Conservation (phyloP, 73 alveolate species). For the Paramecium biaurelia region DNA sequence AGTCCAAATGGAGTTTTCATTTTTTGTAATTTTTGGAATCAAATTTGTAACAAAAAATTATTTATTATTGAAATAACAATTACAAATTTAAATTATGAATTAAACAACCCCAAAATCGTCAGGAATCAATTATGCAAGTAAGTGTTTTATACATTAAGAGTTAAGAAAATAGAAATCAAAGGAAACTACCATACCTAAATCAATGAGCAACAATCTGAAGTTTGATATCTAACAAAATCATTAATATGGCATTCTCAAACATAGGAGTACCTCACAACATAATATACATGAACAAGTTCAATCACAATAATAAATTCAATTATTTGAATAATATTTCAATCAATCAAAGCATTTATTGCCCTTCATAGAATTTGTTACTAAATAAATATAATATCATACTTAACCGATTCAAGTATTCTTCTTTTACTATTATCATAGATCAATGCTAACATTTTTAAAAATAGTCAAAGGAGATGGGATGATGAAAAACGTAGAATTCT, state of each 20-base stretch:
- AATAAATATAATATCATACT: constrained; percentile 11
- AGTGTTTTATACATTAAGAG: background rate
- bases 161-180: constrained; percentile 14
- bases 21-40: background rate
- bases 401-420: background rate
- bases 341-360: background rate
- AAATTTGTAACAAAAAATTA: background rate
- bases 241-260: constrained; percentile 1
- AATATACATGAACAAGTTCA: background rate
- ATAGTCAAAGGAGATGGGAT: background rate
- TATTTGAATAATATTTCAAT: constrained; percentile 43
- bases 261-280: constrained; percentile 40
- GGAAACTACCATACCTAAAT: constrained; percentile 8
- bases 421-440: background rate
- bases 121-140: constrained; percentile 42
- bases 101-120: background rate
- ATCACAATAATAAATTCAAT: background rate
- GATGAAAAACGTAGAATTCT: background rate
- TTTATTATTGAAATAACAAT: background rate
- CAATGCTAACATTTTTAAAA: background rate
- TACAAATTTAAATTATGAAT: constrained; percentile 39
- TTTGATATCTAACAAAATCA: background rate
- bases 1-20: background rate
- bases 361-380: constrained; percentile 2
- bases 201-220: background rate